Evolutionary conservation across 1,139 yeast species (phyloP).

Genomic region (Zygotorulaspora mrakii): DNA sequence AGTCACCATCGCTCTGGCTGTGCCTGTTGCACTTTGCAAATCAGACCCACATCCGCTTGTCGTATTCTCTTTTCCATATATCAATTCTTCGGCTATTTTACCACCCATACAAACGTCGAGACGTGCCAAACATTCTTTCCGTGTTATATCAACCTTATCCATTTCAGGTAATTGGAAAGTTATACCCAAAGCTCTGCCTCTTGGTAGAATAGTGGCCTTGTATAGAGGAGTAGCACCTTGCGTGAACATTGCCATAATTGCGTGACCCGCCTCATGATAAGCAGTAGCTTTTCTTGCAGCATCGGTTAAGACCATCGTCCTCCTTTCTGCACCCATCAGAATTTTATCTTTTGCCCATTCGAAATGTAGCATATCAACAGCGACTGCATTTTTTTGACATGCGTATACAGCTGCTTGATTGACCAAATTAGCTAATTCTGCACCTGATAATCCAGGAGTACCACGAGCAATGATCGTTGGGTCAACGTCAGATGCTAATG

Average conservation of each 20-base stretch:
- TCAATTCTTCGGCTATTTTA: constrained; percentile 90
- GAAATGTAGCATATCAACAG: constrained; percentile 86
- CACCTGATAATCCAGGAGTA: constrained; percentile 97
- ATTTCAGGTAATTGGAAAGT: constrained; percentile 97
- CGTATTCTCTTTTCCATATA: constrained; percentile 86
- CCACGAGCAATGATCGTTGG: constrained; percentile 90
- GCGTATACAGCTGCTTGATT: constrained; percentile 98
- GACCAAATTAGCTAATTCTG: constrained; percentile 90
- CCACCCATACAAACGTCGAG: constrained; percentile 99
- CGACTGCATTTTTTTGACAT: constrained; percentile 83
- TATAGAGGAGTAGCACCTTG: constrained; percentile 95
- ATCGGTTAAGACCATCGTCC: constrained; percentile 95
- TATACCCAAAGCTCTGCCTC: constrained; percentile 95
- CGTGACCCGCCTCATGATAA: constrained; percentile 98
- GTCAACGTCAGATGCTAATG: constrained; percentile 79
- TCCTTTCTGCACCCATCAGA: constrained; percentile 95
- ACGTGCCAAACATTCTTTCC: constrained; percentile 82
- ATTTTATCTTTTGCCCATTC: constrained; percentile 99
- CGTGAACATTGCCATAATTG: constrained; percentile 93
- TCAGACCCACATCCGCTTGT: constrained; percentile 95
- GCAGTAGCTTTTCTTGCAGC: constrained; percentile 93
- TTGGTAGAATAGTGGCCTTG: constrained; percentile 93
- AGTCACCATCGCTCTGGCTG: constrained; percentile 96
- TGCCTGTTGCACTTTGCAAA: constrained; percentile 80
- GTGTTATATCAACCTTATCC: constrained; percentile 94